Percentiles rank a stretch among this genome's conserved stretches.
Evolutionary conservation across 805 yeast genomes (phyloP).

Genomic region (Sugiyamaella marilandica): DNA sequence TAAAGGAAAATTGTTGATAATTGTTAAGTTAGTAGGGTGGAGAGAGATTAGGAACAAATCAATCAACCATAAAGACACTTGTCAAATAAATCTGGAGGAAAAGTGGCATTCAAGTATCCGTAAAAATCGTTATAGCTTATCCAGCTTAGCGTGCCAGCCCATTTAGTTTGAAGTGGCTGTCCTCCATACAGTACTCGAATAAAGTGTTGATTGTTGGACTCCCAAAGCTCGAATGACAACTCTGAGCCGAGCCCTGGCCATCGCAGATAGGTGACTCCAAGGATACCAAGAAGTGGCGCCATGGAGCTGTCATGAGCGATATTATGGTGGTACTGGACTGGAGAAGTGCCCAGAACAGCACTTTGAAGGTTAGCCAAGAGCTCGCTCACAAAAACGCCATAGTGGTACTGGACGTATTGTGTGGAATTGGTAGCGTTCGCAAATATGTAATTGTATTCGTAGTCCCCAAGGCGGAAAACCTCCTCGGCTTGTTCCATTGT

Average conservation of each 20-base stretch:
- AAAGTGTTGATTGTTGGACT: conserved; percentile 25
- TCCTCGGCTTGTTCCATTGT: conserved; percentile 34
- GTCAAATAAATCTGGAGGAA: conserved; percentile 1
- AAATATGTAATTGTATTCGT: conserved; percentile 41
- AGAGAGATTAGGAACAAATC: too few species aligned
- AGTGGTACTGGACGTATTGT: conserved; percentile 32
- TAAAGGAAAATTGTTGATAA: neutral
- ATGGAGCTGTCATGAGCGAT: conserved; percentile 43
- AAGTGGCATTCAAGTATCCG: neutral
- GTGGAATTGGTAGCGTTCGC: conserved; percentile 35
- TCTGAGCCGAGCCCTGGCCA: conserved; percentile 51
- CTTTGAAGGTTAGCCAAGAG: conserved; percentile 30
- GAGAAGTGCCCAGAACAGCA: conserved; percentile 29
- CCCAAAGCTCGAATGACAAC: conserved; percentile 38
- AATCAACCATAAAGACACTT: neutral
- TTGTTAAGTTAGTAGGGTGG: neutral
- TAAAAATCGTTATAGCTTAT: conserved; percentile 1
- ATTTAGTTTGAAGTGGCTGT: conserved; percentile 2
- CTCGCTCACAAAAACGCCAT: conserved; percentile 39
- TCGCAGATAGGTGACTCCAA: conserved; percentile 34
- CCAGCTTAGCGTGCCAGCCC: conserved; percentile 8
- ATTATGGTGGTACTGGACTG: conserved; percentile 36
- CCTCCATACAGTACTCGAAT: conserved; percentile 35
- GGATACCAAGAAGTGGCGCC: conserved; percentile 34
- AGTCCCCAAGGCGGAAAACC: conserved; percentile 42